Percentiles rank a stretch among this genome's conserved stretches.
Evolutionary conservation across 1,284 basidiomycete genomes (phyloP).

Genomic region (Ceratobasidium sp.): DNA sequence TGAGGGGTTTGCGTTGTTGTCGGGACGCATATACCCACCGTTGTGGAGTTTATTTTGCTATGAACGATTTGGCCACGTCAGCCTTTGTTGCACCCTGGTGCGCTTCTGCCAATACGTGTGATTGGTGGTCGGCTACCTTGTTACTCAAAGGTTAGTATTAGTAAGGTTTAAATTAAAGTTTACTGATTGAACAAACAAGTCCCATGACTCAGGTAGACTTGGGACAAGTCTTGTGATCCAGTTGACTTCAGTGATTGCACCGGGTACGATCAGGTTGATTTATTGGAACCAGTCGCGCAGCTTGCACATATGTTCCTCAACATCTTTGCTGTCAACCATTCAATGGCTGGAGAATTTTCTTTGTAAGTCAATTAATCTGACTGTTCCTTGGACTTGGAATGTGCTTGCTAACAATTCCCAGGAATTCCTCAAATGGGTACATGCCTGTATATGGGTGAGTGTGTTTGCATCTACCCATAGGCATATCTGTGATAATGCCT

Average conservation of each 20-base stretch:
- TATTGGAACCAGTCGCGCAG: conserved; percentile 19
- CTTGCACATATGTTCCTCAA: background rate
- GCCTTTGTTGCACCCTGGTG: background rate
- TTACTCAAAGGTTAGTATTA: background rate
- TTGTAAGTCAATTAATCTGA: conserved; percentile 1
- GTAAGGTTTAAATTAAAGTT: background rate
- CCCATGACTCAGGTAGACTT: conserved; percentile 26
- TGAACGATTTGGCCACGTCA: background rate
- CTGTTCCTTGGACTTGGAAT: conserved; percentile 16
- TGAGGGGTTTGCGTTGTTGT: background rate
- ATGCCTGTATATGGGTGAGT: conserved; percentile 22
- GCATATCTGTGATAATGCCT: background rate
- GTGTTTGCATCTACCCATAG: background rate
- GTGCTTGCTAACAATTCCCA: conserved; percentile 13
- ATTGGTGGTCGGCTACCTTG: background rate
- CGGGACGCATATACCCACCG: background rate
- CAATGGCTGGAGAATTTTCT: conserved; percentile 12
- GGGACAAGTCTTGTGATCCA: conserved; percentile 10
- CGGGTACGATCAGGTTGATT: conserved; percentile 6
- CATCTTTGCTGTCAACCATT: background rate
- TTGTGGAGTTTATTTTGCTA: background rate
- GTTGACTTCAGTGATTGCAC: background rate
- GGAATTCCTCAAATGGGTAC: background rate
- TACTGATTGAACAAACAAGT: conserved; percentile 21
- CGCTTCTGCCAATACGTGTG: background rate